Evolutionary conservation across 495 filamentous ascomycete species (phyloP).

Genomic region (Aspergillus leporis): DNA sequence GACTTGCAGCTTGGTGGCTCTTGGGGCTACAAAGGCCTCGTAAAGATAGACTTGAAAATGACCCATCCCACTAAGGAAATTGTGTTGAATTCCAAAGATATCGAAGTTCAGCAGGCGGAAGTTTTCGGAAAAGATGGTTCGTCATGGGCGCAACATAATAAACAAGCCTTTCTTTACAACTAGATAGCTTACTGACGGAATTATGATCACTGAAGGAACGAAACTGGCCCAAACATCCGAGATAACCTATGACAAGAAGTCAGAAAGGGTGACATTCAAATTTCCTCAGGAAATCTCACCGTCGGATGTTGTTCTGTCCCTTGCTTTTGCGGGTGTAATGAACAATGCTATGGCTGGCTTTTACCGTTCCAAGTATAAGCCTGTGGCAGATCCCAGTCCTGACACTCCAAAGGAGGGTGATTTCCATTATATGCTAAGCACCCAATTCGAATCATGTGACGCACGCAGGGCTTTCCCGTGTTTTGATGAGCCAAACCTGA

Average conservation of each 20-base stretch:
- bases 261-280: slow-evolving; percentile 72
- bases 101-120: slow-evolving; percentile 41
- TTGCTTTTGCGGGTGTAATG: slow-evolving; percentile 82
- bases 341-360: slow-evolving; percentile 97
- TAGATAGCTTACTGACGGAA: slow-evolving; percentile 13
- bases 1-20: slow-evolving; percentile 69
- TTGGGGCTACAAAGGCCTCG: slow-evolving; percentile 82
- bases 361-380: slow-evolving; percentile 93
- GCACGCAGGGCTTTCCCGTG: slow-evolving; percentile 93
- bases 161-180: not conserved
- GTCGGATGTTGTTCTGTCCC: slow-evolving; percentile 61
- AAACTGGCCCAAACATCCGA: slow-evolving; percentile 56
- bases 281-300: slow-evolving; percentile 66
- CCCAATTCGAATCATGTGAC: slow-evolving; percentile 96
- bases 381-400: slow-evolving; percentile 61
- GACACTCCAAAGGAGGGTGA: slow-evolving; percentile 78
- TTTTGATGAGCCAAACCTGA: slow-evolving; percentile 97
- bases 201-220: slow-evolving; percentile 23
- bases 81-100: slow-evolving; percentile 64
- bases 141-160: slow-evolving; percentile 1
- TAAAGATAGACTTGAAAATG: slow-evolving; percentile 64
- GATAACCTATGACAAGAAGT: slow-evolving; percentile 75
- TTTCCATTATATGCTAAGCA: slow-evolving; percentile 90
- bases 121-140: slow-evolving; percentile 36
- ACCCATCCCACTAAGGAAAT: slow-evolving; percentile 66